Conservation (phyloP, 2,329 filamentous ascomycete genomes). For the Penicillium sp. region DNA sequence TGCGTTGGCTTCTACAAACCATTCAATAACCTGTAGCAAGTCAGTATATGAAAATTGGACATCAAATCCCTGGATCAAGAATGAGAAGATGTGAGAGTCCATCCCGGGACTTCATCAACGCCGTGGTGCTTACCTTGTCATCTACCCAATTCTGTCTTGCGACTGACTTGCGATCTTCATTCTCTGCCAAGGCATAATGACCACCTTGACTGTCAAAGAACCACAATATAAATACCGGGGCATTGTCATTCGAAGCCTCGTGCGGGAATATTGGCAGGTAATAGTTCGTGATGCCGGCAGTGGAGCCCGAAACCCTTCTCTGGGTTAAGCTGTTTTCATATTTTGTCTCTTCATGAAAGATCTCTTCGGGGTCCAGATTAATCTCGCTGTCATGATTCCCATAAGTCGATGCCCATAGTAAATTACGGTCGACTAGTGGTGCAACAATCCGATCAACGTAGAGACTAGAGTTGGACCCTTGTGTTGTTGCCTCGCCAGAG, state of each 20-base stretch:
- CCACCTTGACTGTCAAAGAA: constrained; percentile 70
- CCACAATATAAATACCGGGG: constrained; percentile 59
- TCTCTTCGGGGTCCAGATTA: constrained; percentile 54
- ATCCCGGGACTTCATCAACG: no score
- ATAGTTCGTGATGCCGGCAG: constrained; percentile 55
- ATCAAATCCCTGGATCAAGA: not conserved
- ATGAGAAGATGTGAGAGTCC: not conserved
- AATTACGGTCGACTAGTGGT: constrained; percentile 55
- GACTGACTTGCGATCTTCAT: constrained; percentile 25
- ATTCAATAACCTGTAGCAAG: constrained; percentile 36
- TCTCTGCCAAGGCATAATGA: constrained; percentile 47
- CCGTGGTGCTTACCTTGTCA: constrained; percentile 28
- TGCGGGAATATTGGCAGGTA: constrained; percentile 52
- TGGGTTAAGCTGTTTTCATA: constrained; percentile 43
- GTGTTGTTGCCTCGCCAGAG: constrained; percentile 63
- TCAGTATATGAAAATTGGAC: not conserved
- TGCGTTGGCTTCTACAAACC: constrained; percentile 44
- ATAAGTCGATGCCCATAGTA: constrained; percentile 68
- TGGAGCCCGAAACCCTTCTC: constrained; percentile 41
- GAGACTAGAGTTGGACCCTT: constrained; percentile 53
- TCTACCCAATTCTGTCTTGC: constrained; percentile 49
- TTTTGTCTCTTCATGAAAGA: constrained; percentile 45
- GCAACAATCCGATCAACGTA: constrained; percentile 61
- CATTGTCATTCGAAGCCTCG: constrained; percentile 38
- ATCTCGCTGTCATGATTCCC: constrained; percentile 68